Evolutionary conservation across 2,329 filamentous ascomycete genomes (phyloP), one percentile per base, ranked within the genome.

Genomic region (Alternaria sp.): DNA sequence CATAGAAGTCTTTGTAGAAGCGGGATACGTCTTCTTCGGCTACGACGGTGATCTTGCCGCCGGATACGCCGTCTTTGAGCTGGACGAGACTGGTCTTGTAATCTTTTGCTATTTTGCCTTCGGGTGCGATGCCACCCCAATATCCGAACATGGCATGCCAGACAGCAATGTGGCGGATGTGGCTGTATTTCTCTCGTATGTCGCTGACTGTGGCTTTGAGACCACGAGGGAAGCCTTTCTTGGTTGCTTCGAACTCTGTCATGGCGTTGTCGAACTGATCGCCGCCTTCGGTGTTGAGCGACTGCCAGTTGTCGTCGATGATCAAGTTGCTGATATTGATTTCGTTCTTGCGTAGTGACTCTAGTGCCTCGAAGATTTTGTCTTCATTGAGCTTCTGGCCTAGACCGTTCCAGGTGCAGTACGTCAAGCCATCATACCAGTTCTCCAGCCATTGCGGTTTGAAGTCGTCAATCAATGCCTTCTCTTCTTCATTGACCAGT

Each of bases 331-430:
- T 90, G 49, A 98, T 81, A 45, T 91, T 89, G 73, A 99, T 92
- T 1, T 90, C 87, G 59, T 91, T 86, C 28, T 88, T 83, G 5
- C 89, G 86, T 11, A 99, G 82, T 2, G 86, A 85, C 61, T 93
- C 88, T 1, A 98, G 83, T 1, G 94, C 93, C 44, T 88, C 80
- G 12, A 93, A 83, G 13, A 99, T 87, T 71, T 93, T 96, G 19
- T 92, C 85, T 63, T 95, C 92, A 0, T 90, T 96, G 32, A 99
- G 84, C 47, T 90, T 83, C 72, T 96, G 93, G 0, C 96, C 96
- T 0, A 99, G 84, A 0, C 90, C 91, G 75, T 98, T 99, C 96
- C 96, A 99, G 1, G 96, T 99, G 77, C 96, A 99, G 76, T 96
- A 99, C 0, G 93, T 92, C 40, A 99, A 83, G 0, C 93, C 93